Evolutionary conservation across 495 filamentous ascomycete genomes (phyloP).

Genomic region (Hypoxylon intermedium): DNA sequence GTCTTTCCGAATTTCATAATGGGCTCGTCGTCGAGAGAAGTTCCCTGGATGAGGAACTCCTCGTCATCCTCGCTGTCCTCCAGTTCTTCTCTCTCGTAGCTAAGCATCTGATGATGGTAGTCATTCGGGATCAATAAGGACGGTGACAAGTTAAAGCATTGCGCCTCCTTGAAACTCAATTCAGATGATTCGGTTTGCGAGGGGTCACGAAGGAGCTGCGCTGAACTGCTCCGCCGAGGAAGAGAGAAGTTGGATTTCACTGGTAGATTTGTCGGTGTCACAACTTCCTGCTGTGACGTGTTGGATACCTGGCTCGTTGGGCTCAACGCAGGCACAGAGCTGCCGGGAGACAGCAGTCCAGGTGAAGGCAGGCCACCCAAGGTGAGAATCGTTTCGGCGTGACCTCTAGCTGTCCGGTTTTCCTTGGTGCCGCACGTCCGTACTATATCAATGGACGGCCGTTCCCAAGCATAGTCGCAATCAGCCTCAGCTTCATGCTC

Average conservation of each 20-base stretch:
- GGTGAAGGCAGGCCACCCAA: constrained; percentile 40
- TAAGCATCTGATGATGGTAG: constrained; percentile 55
- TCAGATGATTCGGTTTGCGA: constrained; percentile 52
- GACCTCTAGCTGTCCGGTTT: constrained; percentile 34
- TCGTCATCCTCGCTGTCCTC: constrained; percentile 44
- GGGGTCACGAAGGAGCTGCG: constrained; percentile 37
- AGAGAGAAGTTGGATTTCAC: constrained; percentile 54
- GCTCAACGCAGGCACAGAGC: constrained; percentile 56
- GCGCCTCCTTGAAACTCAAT: constrained; percentile 61
- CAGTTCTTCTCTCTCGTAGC: constrained; percentile 44
- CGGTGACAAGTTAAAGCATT: constrained; percentile 62
- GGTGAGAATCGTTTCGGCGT: constrained; percentile 31
- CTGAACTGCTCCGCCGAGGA: constrained; percentile 42
- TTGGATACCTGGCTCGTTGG: constrained; percentile 52
- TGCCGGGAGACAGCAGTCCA: constrained; percentile 49
- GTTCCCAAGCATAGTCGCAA: constrained; percentile 88
- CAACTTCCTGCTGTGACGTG: constrained; percentile 45
- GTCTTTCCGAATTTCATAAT: constrained; percentile 42
- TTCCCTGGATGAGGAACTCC: constrained; percentile 34
- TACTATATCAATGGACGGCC: constrained; percentile 54
- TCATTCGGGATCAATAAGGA: constrained; percentile 61
- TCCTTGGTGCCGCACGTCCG: constrained; percentile 40
- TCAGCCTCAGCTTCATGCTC: constrained; percentile 88
- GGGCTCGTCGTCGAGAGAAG: constrained; percentile 44
- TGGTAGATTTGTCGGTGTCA: constrained; percentile 49